Evolutionary conservation across 2,329 filamentous ascomycete genomes (phyloP).

Genomic region (Gaeumannomyces tritici): DNA sequence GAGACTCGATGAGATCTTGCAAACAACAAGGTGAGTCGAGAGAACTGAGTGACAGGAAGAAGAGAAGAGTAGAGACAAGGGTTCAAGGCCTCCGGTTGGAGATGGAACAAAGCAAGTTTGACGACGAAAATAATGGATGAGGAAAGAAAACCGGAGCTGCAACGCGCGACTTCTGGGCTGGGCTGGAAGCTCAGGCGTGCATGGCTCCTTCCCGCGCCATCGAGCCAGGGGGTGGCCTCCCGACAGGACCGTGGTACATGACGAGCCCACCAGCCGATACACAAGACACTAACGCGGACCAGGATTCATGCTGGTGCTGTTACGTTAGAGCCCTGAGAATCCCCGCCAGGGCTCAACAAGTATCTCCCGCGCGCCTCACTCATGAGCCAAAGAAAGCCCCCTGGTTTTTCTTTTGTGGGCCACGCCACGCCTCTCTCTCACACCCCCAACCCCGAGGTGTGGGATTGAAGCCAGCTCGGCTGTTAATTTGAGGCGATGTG

Average conservation of each 20-base stretch:
- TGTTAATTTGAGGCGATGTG: slow-evolving; percentile 4
- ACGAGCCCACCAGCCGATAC: not conserved
- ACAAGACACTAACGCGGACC: not conserved
- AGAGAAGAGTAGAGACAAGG: not conserved
- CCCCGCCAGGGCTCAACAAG: no score
- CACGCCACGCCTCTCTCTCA: no score
- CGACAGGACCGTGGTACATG: not conserved
- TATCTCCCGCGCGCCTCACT: not conserved
- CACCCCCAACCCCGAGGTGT: not conserved
- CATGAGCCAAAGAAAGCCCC: not conserved
- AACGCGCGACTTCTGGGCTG: not conserved
- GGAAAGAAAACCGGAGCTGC: not conserved
- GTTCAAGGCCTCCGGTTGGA: not conserved
- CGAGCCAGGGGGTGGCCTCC: not conserved
- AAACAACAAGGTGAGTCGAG: not conserved
- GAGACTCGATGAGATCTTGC: not conserved
- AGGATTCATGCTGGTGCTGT: no score
- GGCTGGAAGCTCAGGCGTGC: not conserved
- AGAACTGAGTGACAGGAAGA: not conserved
- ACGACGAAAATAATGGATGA: not conserved
- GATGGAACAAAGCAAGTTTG: not conserved
- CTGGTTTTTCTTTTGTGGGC: not conserved
- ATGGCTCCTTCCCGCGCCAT: not conserved
- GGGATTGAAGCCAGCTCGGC: not conserved
- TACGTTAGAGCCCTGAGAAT: not conserved